Conservation (phyloP, 192 early-diverging fungal genomes). For the Coemansia sp. region DNA sequence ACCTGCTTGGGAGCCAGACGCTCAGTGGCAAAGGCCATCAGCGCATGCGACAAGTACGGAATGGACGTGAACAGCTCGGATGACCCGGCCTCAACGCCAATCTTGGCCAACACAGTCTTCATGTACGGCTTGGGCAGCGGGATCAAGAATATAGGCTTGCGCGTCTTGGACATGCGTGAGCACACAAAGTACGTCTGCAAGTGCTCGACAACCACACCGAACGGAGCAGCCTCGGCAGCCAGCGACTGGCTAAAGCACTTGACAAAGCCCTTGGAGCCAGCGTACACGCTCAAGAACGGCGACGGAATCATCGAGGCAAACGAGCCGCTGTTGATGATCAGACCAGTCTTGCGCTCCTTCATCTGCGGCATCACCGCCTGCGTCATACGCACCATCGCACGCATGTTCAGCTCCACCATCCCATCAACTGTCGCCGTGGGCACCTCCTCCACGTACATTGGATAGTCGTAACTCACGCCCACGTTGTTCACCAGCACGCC, state of each 20-base stretch:
- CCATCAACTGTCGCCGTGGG: conserved; percentile 59
- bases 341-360: conserved; percentile 70
- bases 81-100: conserved; percentile 68
- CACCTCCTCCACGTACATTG: conserved; percentile 83
- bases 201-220: conserved; percentile 83
- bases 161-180: conserved; percentile 92
- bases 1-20: conserved; percentile 39
- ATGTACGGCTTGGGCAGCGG: conserved; percentile 84
- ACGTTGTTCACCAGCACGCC: conserved; percentile 89
- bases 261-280: conserved; percentile 91
- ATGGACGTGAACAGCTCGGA: conserved; percentile 58
- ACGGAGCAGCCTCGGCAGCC: conserved; percentile 69
- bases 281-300: conserved; percentile 86
- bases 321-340: conserved; percentile 93
- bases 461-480: conserved; percentile 87
- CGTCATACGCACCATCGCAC: conserved; percentile 79
- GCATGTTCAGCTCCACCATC: conserved; percentile 87
- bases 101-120: conserved; percentile 62
- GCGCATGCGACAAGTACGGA: conserved; percentile 46
- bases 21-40: conserved; percentile 45
- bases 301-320: conserved; percentile 83
- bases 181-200: conserved; percentile 96
- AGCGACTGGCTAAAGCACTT: conserved; percentile 87
- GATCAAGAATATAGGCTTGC: conserved; percentile 73
- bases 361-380: conserved; percentile 78